phyloP scores from a whole-genome alignment of 2,329 filamentous ascomycete genomes.

The Xenoacremonium recifei region DNA sequence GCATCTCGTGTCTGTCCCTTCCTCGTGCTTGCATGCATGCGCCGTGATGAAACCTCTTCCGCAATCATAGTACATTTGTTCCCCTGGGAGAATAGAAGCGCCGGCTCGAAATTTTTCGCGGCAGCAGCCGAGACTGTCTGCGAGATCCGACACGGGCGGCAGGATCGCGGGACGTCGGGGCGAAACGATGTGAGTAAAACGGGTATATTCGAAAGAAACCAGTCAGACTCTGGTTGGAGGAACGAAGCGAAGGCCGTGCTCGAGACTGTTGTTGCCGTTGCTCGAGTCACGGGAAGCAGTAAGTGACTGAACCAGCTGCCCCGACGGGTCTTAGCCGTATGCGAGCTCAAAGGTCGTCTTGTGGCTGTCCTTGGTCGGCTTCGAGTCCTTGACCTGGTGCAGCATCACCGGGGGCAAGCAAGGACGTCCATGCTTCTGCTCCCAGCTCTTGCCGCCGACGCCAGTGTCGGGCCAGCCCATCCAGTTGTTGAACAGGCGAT shows the following conservation, averaged over 20 bases:
- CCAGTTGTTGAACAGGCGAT: slow-evolving; percentile 61
- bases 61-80: slow-evolving; percentile 18
- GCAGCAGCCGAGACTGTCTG: background rate
- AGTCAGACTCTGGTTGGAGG: background rate
- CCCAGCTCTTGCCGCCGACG: slow-evolving; percentile 56
- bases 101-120: background rate
- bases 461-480: slow-evolving; percentile 57
- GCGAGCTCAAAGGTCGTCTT: slow-evolving; percentile 36
- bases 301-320: slow-evolving; percentile 3
- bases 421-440: slow-evolving; percentile 52
- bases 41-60: slow-evolving; percentile 15
- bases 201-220: slow-evolving; percentile 1
- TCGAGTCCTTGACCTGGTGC: slow-evolving; percentile 59
- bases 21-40: slow-evolving; percentile 13
- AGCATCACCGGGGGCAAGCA: slow-evolving; percentile 60
- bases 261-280: background rate
- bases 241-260: slow-evolving; percentile 3
- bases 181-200: slow-evolving; percentile 1
- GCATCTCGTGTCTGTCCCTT: slow-evolving; percentile 15
- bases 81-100: slow-evolving; percentile 2
- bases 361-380: slow-evolving; percentile 46
- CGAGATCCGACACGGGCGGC: background rate
- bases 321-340: slow-evolving; percentile 31
- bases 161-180: background rate
- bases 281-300: slow-evolving; percentile 1